A percentile compares a stretch with the other conserved stretches of the same genome.
phyloP scores from a whole-genome alignment of 2,329 filamentous ascomycete species.

The Colletotrichum sp. region DNA sequence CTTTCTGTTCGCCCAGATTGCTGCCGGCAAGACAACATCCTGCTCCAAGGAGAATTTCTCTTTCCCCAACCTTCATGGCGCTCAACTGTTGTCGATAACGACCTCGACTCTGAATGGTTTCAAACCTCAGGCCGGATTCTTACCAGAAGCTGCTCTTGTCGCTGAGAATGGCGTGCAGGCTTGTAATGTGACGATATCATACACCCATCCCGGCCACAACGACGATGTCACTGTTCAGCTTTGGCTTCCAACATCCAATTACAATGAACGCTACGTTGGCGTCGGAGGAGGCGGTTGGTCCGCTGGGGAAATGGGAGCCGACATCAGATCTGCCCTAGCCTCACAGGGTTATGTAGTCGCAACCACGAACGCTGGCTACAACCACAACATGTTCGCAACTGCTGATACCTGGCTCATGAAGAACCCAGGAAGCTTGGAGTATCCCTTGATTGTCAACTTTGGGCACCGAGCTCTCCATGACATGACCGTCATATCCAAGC shows the following conservation, averaged over 20 bases:
- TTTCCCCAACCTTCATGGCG: background rate
- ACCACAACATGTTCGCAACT: background rate
- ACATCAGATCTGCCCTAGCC: conserved; percentile 29
- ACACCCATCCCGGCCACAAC: conserved; percentile 24
- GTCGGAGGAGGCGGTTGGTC: conserved; percentile 32
- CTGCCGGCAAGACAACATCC: background rate
- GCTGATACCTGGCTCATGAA: conserved; percentile 19
- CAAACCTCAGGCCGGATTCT: background rate
- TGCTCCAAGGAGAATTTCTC: background rate
- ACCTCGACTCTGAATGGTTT: background rate
- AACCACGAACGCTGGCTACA: conserved; percentile 26
- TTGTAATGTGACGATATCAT: conserved; percentile 30
- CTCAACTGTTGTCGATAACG: background rate
- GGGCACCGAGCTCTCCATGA: background rate
- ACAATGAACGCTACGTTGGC: conserved; percentile 31
- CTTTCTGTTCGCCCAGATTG: background rate
- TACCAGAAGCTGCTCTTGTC: background rate
- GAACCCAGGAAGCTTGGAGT: conserved; percentile 8
- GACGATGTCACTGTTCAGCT: conserved; percentile 26
- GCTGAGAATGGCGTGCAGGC: background rate
- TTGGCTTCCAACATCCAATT: conserved; percentile 31
- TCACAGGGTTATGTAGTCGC: conserved; percentile 31
- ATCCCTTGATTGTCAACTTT: background rate
- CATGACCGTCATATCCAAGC: conserved; percentile 53
- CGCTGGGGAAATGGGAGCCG: conserved; percentile 21